Base-by-base conservation (phyloP, 768 basidiomycete genomes). In the Tulasnella sp. region DNA sequence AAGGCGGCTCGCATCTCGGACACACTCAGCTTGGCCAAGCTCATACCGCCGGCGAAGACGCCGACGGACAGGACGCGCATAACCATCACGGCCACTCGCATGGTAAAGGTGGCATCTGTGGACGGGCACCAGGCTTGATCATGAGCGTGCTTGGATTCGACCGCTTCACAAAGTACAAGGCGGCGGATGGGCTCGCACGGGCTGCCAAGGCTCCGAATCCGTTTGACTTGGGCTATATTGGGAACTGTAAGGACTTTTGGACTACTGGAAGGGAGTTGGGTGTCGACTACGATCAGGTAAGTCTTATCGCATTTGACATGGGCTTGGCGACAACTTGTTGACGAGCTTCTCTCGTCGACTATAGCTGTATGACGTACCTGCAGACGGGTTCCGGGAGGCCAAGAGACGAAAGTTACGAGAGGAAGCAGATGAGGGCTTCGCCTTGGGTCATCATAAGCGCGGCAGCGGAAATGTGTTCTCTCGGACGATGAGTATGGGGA, bases 231-330 rank as follows among this genome's bases (percentile, higher is more conserved):
- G 93, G 93, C 1, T 48, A 85, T 15, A 71, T 79, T 19, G 74
- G 76, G 59, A 93, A 93, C 68, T 93, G 91, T 70, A 81, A 79
- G 66, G 94, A 99, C 74, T 98, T 99, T 71, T 99, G 94, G 94
- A 81, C 82, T 50, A 79, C 79, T 58, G 90, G 92, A 22, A 76
- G 76, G 61, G 87, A 90, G 70, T 73, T 94, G 24, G 90, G 89
- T 2, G 87, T 99, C 48, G 85, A 93, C 69, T 99, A 96, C 72
- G 87, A 89, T 55, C 75, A 76, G 48, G 54, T 56, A 44, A 7
- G 54, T 25, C 17, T 43, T 19, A 21, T 42, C 38, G 11, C 34
- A 4, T 41, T 31, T 53, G 22, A n/a, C 2, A 4, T 56, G 19
- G 2, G 7, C 24, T 10, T 5, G 54, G 34, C 15, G 34, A 24